A percentile compares a stretch with the other conserved stretches of the same genome.
Conservation (phyloP, 371 early-diverging fungal species). For the Apophysomyces elegans region DNA sequence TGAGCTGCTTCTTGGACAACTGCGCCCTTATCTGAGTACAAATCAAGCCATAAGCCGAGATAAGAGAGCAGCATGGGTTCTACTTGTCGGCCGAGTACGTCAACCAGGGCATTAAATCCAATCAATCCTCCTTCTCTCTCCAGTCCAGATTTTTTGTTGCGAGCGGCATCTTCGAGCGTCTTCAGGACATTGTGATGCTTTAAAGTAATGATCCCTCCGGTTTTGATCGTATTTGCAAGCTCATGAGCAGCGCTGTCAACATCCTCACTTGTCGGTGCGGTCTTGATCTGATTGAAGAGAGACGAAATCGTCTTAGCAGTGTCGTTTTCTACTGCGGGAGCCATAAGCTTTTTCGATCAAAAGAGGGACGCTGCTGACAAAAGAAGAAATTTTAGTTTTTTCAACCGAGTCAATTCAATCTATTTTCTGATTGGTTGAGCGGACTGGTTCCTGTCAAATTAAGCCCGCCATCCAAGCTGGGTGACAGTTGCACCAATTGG, state of each 20-base stretch:
- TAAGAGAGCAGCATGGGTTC: slow-evolving; percentile 69
- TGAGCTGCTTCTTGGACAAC: slow-evolving; percentile 79
- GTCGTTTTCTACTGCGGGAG: slow-evolving; percentile 34
- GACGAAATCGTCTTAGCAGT: slow-evolving; percentile 34
- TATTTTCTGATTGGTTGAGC: no score
- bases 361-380: background rate
- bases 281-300: slow-evolving; percentile 59
- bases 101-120: slow-evolving; percentile 68
- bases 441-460: no score
- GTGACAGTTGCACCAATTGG: no score
- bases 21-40: slow-evolving; percentile 74
- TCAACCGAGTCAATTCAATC: no score
- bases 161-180: slow-evolving; percentile 56
- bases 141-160: slow-evolving; percentile 74
- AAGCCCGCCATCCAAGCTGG: no score
- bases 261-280: slow-evolving; percentile 62
- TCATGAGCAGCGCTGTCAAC: slow-evolving; percentile 62
- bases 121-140: slow-evolving; percentile 77
- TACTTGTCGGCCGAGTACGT: slow-evolving; percentile 54
- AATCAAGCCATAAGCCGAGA: slow-evolving; percentile 62
- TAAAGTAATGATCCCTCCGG: slow-evolving; percentile 59
- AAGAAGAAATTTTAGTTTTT: slow-evolving; percentile 1
- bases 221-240: slow-evolving; percentile 52
- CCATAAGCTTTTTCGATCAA: slow-evolving; percentile 17
- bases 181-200: slow-evolving; percentile 62